Evolutionary conservation across 345 rosid genomes (phyloP), one percentile per base, ranked within the genome.

Genomic region (Gossypium longicalyx): DNA sequence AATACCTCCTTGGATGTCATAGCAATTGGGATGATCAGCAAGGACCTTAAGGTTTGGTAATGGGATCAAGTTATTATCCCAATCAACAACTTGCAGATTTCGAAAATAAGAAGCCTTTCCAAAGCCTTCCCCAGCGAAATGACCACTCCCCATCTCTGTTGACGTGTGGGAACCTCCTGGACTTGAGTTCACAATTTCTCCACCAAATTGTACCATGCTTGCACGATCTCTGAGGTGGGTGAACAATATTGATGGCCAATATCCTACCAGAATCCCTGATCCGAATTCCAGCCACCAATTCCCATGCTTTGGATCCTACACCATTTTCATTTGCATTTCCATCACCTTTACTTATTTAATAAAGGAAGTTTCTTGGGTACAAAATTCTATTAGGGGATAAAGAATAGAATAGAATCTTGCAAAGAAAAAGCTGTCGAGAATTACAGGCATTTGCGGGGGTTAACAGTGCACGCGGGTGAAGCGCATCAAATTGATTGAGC

Each of bases 281-380:
- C 98, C 99, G 79, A 95, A 93, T 83, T 95, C 96, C 58, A 95
- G 85, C 99, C 99, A 95, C 99, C 99, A 95, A 73, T 95, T 89
- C 27, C 99, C 99, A 72, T 93, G 99, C 84, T 95, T 95, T 66
- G 99, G 99, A 87, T 95, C 99, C 99, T 95, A 61, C 74, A 78
- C 45, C 25, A 34, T 34, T 34, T 34, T 34, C 38, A 34, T 4
- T 34, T 34, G 38, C 38, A 34, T 34, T 34, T 34, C 41, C 7
- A 34, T 34, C 38, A 34, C 38, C 38, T 34, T 34, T 34, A 34
- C 34, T 29, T 3, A 29, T 29, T 29, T 34, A 34, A 34, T 34
- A 58, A 17, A 47, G 52, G 15, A 19, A 52, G 56, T 59, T 72
- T 25, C 20, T 12, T 45, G 75, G 12, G 60, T 10, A 53, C 11